Conservation (phyloP, 2,329 filamentous ascomycete genomes). For the Alternaria arbusti region DNA sequence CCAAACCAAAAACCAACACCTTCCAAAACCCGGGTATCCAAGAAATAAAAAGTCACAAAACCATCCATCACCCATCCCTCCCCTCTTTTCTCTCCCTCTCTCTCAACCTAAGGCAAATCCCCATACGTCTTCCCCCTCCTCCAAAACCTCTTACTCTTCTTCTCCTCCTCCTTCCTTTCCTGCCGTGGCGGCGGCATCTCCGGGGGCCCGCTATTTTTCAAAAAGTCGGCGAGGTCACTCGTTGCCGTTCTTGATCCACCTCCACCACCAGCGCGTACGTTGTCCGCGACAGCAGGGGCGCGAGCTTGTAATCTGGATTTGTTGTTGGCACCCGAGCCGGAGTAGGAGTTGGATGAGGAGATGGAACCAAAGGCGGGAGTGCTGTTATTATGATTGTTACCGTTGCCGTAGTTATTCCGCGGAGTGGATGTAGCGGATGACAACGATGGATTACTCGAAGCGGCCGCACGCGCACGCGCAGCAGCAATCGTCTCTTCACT, state of each 20-base stretch:
- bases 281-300: conserved; percentile 30
- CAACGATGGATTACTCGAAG: conserved; percentile 21
- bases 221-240: conserved; percentile 53
- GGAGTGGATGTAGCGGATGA: conserved; percentile 19
- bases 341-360: conserved; percentile 18
- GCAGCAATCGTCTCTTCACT: conserved; percentile 42
- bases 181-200: conserved; percentile 19
- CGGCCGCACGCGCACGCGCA: conserved; percentile 39
- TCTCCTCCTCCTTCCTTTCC: conserved; percentile 39
- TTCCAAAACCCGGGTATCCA: neutral
- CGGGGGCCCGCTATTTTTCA: conserved; percentile 50
- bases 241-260: conserved; percentile 39
- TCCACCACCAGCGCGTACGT: neutral
- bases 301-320: conserved; percentile 38
- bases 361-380: conserved; percentile 16
- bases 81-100: neutral
- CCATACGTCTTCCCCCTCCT: conserved; percentile 37
- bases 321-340: no score
- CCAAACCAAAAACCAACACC: neutral
- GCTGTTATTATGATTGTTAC: conserved; percentile 10
- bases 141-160: conserved; percentile 45
- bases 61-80: neutral
- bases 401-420: conserved; percentile 9
- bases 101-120: conserved; percentile 16
- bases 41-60: neutral